Base-by-base conservation (phyloP, 1,284 basidiomycete genomes). In the Pterula multifida region DNA sequence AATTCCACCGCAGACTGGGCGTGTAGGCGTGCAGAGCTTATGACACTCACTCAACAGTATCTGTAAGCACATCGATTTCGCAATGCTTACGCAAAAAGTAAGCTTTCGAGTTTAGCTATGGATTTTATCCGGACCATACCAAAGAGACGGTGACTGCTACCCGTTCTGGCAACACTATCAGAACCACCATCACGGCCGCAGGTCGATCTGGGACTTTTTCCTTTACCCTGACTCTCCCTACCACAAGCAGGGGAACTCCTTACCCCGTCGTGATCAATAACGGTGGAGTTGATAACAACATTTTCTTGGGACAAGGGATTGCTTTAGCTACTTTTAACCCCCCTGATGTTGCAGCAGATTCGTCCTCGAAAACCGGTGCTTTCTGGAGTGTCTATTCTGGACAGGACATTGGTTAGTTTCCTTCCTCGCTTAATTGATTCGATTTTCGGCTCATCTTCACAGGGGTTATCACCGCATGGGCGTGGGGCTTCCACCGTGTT, bases 351-450 rank as follows among this genome's bases (percentile, higher is more conserved):
- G 56, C 57, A 3, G 50, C 56, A 6, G 57, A 61, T 44, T 54
- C 52, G 9, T 52, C 47, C 24, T 52, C 52, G 1, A 58, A 57
- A 17, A 57, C 58, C 3, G 58, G 59, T 2, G 56, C 55, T 11
- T 61, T 61, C 50, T 60, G 59, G 59, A 54, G 48, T 35, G 42
- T 61, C 2, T 60, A 61, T 47, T 53, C 55, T 19, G 58, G 56
- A 4, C 36, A 49, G 17, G 58, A 61, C 32, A 35, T 52, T 55
- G 57, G 58, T 49, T 15, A 15, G 28, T 32, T 15, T 32, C 6
- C 28, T 32, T 15, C 6, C 15, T 32, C 28, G 28, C n/a, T 32
- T 32, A 15, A 32, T 6, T 32, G 28, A 32, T 32, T 32, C 28
- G 28, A 6, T 32, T 15, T 32, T 15, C 6, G 15, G 15, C 28